A percentile compares a stretch with the other conserved stretches of the same genome.
These are phyloP conservation scores for Macroventuria anomochaeta DNA, from an alignment of 2,329 filamentous ascomycete species.

Conservation along the genomic window DNA sequence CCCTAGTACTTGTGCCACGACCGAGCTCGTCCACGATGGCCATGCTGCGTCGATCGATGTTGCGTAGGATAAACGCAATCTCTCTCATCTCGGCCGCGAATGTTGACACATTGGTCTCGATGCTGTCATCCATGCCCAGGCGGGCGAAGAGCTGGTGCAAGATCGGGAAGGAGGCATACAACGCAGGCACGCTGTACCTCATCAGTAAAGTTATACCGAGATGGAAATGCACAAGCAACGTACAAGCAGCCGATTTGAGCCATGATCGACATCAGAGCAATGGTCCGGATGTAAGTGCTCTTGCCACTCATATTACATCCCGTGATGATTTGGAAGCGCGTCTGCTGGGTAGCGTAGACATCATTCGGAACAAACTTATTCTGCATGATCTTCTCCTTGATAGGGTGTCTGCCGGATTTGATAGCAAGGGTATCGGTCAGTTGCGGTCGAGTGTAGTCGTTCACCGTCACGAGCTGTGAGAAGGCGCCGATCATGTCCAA, in stretches of 20 bases:
- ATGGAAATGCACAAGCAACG: background rate
- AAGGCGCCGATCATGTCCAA: slow-evolving; percentile 72
- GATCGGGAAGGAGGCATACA: slow-evolving; percentile 81
- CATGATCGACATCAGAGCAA: slow-evolving; percentile 89
- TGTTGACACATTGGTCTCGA: slow-evolving; percentile 89
- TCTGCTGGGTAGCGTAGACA: slow-evolving; percentile 80
- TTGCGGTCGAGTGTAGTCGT: slow-evolving; percentile 71
- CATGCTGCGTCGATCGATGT: slow-evolving; percentile 77
- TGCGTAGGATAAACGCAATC: slow-evolving; percentile 88
- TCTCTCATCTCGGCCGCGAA: slow-evolving; percentile 97
- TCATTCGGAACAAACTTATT: slow-evolving; percentile 85
- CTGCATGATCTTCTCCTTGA: slow-evolving; percentile 74
- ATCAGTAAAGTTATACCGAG: slow-evolving; percentile 13
- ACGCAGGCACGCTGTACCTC: slow-evolving; percentile 69
- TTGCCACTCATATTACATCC: slow-evolving; percentile 98
- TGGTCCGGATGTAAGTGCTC: slow-evolving; percentile 88
- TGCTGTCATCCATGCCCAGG: slow-evolving; percentile 83
- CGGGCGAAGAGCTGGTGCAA: slow-evolving; percentile 85
- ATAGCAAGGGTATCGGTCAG: slow-evolving; percentile 73
- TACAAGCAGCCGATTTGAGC: slow-evolving; percentile 86
- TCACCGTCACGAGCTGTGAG: slow-evolving; percentile 69
- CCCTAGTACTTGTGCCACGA: slow-evolving; percentile 84
- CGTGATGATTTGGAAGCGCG: slow-evolving; percentile 89
- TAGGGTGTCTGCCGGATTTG: slow-evolving; percentile 77
- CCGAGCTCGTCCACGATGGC: slow-evolving; percentile 92